These are phyloP conservation scores for Ophiocordyceps robertsii DNA, from an alignment of 2,329 filamentous ascomycete genomes.

Conservation along the genomic window DNA sequence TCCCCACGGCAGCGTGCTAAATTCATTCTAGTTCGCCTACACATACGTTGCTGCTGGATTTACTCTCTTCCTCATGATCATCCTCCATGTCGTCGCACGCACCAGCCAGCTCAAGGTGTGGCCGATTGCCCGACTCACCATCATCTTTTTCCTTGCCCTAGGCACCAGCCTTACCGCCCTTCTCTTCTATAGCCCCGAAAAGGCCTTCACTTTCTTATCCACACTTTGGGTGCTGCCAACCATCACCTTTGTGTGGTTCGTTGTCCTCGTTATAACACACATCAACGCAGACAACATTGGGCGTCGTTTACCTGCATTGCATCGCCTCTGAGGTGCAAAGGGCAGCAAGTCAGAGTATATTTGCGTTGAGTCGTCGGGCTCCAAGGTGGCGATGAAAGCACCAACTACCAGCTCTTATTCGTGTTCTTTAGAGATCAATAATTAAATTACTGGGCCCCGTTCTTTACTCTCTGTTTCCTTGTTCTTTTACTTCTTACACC, in stretches of 20 bases:
- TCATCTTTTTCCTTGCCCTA: constrained; percentile 16
- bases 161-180: constrained; percentile 13
- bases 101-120: constrained; percentile 15
- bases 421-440: no score
- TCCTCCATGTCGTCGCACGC: not conserved
- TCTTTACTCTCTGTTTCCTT: no score
- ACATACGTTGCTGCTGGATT: not conserved
- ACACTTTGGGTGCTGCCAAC: constrained; percentile 18
- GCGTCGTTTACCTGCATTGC: no score
- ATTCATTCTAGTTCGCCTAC: not conserved
- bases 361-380: no score
- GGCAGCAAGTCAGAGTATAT: no score
- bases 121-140: constrained; percentile 14
- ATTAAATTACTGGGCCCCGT: no score
- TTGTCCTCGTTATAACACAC: constrained; percentile 18
- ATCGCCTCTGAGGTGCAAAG: no score
- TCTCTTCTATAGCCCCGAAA: constrained; percentile 9
- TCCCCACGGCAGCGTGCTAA: no score
- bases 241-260: constrained; percentile 19
- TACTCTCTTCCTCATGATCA: not conserved
- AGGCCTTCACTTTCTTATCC: constrained; percentile 8
- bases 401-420: no score
- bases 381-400: no score
- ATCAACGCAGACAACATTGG: no score
- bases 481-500: no score